phyloP scores from a whole-genome alignment of 2,329 filamentous ascomycete genomes.

The Colletotrichum sp. region DNA sequence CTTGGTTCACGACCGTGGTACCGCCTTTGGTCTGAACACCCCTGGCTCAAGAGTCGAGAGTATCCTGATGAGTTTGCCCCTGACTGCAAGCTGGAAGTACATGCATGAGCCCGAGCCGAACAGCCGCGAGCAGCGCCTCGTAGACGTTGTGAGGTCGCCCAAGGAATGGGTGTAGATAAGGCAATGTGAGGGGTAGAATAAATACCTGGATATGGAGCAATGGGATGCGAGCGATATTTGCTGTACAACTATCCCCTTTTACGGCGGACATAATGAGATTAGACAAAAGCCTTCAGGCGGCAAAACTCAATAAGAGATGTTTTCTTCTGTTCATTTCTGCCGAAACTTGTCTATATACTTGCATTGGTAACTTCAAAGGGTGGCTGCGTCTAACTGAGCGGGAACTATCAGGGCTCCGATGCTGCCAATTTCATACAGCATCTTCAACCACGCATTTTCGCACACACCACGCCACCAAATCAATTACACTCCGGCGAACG shows the following conservation, averaged over 20 bases:
- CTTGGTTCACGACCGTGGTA: constrained; percentile 94
- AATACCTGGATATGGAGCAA: background rate
- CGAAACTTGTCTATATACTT: background rate
- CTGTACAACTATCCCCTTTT: constrained; percentile 13
- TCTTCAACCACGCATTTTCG: background rate
- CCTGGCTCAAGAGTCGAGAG: constrained; percentile 92
- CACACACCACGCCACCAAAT: background rate
- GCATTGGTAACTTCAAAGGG: background rate
- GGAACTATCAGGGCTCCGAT: background rate
- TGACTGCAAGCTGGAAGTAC: constrained; percentile 94
- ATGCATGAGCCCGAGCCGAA: constrained; percentile 86
- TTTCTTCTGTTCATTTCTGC: background rate
- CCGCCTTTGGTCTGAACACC: constrained; percentile 91
- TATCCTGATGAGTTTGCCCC: constrained; percentile 94
- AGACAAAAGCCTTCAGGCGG: constrained; percentile 21
- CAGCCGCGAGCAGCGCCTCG: constrained; percentile 78
- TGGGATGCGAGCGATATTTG: constrained; percentile 5
- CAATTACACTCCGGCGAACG: background rate
- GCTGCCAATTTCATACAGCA: background rate
- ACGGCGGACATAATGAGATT: constrained; percentile 18
- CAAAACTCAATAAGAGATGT: constrained; percentile 7
- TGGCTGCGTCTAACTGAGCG: background rate
- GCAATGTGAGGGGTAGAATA: background rate
- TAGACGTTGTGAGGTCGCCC: constrained; percentile 72
- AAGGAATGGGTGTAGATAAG: constrained; percentile 67